phyloP scores from a whole-genome alignment of 2,329 filamentous ascomycete genomes.

The Phyllosticta ampelicida region DNA sequence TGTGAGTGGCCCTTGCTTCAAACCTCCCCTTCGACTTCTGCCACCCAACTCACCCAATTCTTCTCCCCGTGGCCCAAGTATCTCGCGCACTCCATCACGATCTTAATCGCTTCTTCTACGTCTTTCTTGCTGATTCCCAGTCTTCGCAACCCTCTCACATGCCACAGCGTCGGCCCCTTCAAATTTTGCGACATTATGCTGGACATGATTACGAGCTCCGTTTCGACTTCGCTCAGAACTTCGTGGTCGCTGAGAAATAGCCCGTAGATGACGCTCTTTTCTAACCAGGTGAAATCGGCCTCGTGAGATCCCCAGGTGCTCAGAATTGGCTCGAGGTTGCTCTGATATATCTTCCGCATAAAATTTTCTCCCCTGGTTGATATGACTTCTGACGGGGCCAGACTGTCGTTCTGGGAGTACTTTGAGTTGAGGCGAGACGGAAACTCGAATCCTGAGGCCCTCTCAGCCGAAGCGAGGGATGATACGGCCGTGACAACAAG shows the following conservation, averaged over 20 bases:
- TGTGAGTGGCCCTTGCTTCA: background rate
- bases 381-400: background rate
- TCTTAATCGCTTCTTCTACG: slow-evolving; percentile 33
- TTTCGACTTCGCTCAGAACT: slow-evolving; percentile 44
- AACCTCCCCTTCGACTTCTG: slow-evolving; percentile 4
- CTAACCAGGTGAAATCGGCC: slow-evolving; percentile 33
- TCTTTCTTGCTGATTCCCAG: slow-evolving; percentile 39
- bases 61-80: background rate
- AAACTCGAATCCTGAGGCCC: background rate
- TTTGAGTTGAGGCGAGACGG: background rate
- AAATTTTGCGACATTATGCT: slow-evolving; percentile 51
- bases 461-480: slow-evolving; percentile 1
- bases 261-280: slow-evolving; percentile 47
- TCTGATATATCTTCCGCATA: background rate
- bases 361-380: background rate
- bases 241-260: slow-evolving; percentile 47
- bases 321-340: background rate
- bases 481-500: slow-evolving; percentile 5
- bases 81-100: slow-evolving; percentile 16
- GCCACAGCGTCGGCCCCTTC: slow-evolving; percentile 43
- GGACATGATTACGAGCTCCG: slow-evolving; percentile 43
- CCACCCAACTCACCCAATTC: slow-evolving; percentile 5
- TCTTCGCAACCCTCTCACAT: slow-evolving; percentile 40
- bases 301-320: background rate
- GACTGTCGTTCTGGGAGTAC: background rate